Evolutionary conservation across 192 early-diverging fungal genomes (phyloP).

Genomic region (Dimargaris verticillata): DNA sequence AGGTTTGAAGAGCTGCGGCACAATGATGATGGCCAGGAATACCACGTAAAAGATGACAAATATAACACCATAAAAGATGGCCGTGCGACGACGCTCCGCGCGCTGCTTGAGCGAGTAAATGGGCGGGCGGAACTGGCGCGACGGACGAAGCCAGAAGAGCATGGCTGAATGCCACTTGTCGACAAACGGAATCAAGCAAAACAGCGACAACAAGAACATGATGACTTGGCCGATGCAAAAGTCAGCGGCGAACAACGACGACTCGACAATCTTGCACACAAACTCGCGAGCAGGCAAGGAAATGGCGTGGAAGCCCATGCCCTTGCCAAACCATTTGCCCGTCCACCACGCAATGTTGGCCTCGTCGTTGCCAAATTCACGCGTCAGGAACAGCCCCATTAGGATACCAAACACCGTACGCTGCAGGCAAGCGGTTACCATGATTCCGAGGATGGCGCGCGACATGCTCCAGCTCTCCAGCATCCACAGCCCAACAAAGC

Average conservation of each 20-base stretch:
- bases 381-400: conserved; percentile 48
- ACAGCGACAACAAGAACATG: conserved; percentile 52
- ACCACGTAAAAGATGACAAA: conserved; percentile 41
- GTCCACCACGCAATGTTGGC: conserved; percentile 79
- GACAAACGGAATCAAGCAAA: conserved; percentile 54
- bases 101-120: conserved; percentile 52
- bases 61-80: conserved; percentile 50
- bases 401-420: conserved; percentile 52
- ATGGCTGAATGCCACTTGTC: conserved; percentile 61
- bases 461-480: conserved; percentile 43
- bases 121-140: conserved; percentile 56
- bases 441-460: conserved; percentile 46
- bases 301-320: conserved; percentile 45
- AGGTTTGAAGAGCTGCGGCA: conserved; percentile 35
- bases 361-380: conserved; percentile 71
- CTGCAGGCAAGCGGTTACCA: conserved; percentile 47
- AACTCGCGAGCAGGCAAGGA: conserved; percentile 64
- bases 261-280: conserved; percentile 70
- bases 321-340: conserved; percentile 62
- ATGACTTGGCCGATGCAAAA: conserved; percentile 63
- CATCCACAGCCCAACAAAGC: conserved; percentile 47
- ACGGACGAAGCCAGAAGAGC: conserved; percentile 72
- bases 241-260: conserved; percentile 61
- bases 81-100: conserved; percentile 39
- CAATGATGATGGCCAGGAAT: conserved; percentile 47